phyloP scores from a whole-genome alignment of 805 yeast species.

The Ogataea philodendri region DNA sequence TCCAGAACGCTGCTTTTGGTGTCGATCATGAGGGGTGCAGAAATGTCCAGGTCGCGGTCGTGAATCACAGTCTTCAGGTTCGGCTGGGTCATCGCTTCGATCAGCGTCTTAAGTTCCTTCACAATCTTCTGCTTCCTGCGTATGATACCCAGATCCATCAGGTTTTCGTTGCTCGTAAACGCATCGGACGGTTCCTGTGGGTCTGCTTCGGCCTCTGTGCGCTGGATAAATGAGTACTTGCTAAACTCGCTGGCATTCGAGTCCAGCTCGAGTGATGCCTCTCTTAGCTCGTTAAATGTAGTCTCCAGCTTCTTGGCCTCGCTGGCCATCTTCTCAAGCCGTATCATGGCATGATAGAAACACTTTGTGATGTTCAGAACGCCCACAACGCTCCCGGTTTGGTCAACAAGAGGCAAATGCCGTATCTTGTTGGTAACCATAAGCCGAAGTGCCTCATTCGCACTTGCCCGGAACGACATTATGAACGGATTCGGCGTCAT shows the following conservation, averaged over 20 bases:
- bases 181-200: conserved; percentile 17
- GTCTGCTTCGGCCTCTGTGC: conserved; percentile 15
- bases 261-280: conserved; percentile 17
- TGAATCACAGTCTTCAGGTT: conserved; percentile 33
- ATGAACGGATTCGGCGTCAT: conserved; percentile 41
- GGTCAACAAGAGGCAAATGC: conserved; percentile 43
- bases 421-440: conserved; percentile 44
- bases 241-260: conserved; percentile 17
- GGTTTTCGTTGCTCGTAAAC: conserved; percentile 20
- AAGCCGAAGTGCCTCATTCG: conserved; percentile 40
- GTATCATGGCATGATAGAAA: conserved; percentile 45
- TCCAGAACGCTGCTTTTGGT: conserved; percentile 36
- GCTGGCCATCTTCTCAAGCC: conserved; percentile 40
- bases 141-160: conserved; percentile 28
- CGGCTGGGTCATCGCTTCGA: conserved; percentile 43
- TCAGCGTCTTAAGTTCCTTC: conserved; percentile 36
- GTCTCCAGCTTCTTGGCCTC: conserved; percentile 36
- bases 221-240: conserved; percentile 20
- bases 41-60: conserved; percentile 27
- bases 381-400: conserved; percentile 37
- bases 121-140: conserved; percentile 30
- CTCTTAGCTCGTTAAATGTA: conserved; percentile 31
- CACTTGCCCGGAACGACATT: conserved; percentile 37
- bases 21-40: conserved; percentile 36
- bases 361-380: conserved; percentile 46